Evolutionary conservation across 805 yeast genomes (phyloP).

Genomic region (Metschnikowia matae): DNA sequence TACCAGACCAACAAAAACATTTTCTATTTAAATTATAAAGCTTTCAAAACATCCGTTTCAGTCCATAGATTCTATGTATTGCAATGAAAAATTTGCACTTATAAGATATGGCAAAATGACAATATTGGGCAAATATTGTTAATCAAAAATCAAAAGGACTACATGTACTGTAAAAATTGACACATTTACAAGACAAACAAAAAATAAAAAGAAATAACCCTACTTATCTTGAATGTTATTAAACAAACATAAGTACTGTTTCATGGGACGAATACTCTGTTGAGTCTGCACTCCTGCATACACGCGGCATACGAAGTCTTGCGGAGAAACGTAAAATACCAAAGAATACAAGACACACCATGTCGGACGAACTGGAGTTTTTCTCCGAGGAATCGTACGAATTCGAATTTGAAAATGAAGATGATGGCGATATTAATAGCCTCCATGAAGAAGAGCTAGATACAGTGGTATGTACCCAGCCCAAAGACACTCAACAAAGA

Average conservation of each 20-base stretch:
- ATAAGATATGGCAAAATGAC: too few species aligned
- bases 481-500: neutral
- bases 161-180: too few species aligned
- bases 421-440: slow-evolving; percentile 28
- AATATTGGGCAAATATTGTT: too few species aligned
- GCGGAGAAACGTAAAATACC: neutral
- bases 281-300: neutral
- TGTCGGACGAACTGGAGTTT: slow-evolving; percentile 37
- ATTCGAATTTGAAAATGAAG: slow-evolving; percentile 33
- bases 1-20: neutral
- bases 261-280: neutral
- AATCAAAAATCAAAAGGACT: too few species aligned
- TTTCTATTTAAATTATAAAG: too few species aligned
- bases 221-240: too few species aligned
- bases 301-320: neutral
- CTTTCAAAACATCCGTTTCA: too few species aligned
- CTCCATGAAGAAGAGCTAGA: slow-evolving; percentile 17
- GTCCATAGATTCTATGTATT: too few species aligned
- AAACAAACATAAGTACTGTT: neutral
- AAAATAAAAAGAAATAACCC: too few species aligned
- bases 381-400: slow-evolving; percentile 39
- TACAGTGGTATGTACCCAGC: slow-evolving; percentile 11
- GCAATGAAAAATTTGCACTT: too few species aligned
- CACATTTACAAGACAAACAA: too few species aligned
- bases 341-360: slow-evolving; percentile 4